Percentiles rank a stretch among this genome's conserved stretches.
phyloP scores from a whole-genome alignment of 441 rosid genomes.

The Brassica balearica region DNA sequence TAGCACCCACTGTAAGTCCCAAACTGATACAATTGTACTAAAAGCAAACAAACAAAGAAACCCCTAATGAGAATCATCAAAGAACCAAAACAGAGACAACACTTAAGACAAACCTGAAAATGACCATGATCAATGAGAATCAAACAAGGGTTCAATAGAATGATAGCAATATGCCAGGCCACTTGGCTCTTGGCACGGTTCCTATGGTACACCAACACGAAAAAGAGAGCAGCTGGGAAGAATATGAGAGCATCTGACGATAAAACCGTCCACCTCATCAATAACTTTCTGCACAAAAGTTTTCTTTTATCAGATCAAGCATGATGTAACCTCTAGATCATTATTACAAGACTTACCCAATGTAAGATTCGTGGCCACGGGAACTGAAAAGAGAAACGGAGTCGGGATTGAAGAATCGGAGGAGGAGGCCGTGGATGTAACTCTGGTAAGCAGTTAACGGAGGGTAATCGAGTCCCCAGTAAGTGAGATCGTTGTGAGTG shows the following conservation, averaged over 20 bases:
- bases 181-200: slow-evolving; percentile 44
- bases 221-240: slow-evolving; percentile 78
- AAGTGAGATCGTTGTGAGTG: slow-evolving; percentile 73
- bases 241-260: slow-evolving; percentile 77
- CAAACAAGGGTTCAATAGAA: slow-evolving; percentile 80
- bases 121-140: slow-evolving; percentile 92
- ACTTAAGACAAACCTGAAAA: slow-evolving; percentile 70
- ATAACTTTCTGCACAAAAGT: slow-evolving; percentile 58
- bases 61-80: slow-evolving; percentile 26
- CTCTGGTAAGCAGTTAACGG: slow-evolving; percentile 97
- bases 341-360: slow-evolving; percentile 55
- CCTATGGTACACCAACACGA: slow-evolving; percentile 59
- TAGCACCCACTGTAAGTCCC: slow-evolving; percentile 78
- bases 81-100: slow-evolving; percentile 26
- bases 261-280: slow-evolving; percentile 92
- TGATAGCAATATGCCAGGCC: slow-evolving; percentile 72
- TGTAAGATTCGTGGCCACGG: slow-evolving; percentile 74
- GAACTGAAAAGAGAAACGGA: slow-evolving; percentile 71
- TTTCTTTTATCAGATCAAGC: slow-evolving; percentile 24
- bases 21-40: slow-evolving; percentile 95
- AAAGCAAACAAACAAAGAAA: slow-evolving; percentile 32
- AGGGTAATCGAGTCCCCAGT: slow-evolving; percentile 99
- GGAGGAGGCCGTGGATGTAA: slow-evolving; percentile 75
- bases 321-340: neutral
- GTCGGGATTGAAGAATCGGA: slow-evolving; percentile 65